These are phyloP conservation scores for Penicillium sp. DNA, from an alignment of 2,329 filamentous ascomycete species.

Conservation along the genomic window DNA sequence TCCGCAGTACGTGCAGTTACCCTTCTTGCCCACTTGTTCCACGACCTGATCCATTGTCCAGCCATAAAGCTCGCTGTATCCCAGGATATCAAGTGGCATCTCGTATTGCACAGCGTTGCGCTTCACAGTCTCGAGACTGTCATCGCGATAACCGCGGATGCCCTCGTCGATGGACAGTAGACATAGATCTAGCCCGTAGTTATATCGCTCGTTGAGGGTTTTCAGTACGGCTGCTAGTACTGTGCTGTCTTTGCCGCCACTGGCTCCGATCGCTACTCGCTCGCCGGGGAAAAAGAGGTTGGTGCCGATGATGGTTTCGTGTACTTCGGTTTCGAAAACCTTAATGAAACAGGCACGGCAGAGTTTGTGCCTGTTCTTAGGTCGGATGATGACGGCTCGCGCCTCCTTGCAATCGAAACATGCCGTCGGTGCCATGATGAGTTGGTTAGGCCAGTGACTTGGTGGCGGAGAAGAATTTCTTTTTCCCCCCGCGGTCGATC, in stretches of 20 bases:
- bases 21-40: slow-evolving; percentile 92
- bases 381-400: slow-evolving; percentile 84
- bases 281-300: slow-evolving; percentile 82
- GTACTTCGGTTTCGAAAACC: slow-evolving; percentile 89
- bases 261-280: slow-evolving; percentile 88
- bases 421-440: slow-evolving; percentile 68
- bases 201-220: slow-evolving; percentile 84
- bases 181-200: slow-evolving; percentile 81
- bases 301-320: slow-evolving; percentile 82
- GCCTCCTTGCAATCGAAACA: slow-evolving; percentile 75
- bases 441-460: neutral
- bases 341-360: slow-evolving; percentile 84
- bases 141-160: slow-evolving; percentile 94
- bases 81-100: slow-evolving; percentile 87
- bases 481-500: slow-evolving; percentile 16
- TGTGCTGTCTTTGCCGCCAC: slow-evolving; percentile 95
- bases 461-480: slow-evolving; percentile 24
- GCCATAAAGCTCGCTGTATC: slow-evolving; percentile 90
- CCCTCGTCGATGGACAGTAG: slow-evolving; percentile 94
- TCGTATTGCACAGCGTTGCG: slow-evolving; percentile 86
- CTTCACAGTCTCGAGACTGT: slow-evolving; percentile 94
- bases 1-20: slow-evolving; percentile 98
- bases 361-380: slow-evolving; percentile 91
- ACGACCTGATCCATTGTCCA: slow-evolving; percentile 99
- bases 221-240: slow-evolving; percentile 93